A percentile compares a stretch with the other conserved stretches of the same genome.
These are phyloP conservation scores for Bryoerythrophyllum caledonicum DNA, from an alignment of 225 moss, liverwort and hornwort genomes.

Conservation along the genomic window DNA sequence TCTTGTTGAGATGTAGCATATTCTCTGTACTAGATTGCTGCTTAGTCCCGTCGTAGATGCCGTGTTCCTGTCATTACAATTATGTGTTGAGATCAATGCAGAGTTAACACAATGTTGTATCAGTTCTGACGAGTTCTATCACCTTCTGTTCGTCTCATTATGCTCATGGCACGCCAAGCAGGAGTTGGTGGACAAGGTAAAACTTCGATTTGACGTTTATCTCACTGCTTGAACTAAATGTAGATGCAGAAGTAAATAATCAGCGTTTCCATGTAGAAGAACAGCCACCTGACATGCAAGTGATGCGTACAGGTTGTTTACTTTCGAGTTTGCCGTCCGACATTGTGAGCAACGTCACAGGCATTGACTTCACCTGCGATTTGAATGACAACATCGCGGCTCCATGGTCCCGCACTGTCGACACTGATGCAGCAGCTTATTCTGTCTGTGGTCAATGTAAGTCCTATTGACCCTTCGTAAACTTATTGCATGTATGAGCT, in stretches of 20 bases:
- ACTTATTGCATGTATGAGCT: background rate
- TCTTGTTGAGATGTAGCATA: background rate
- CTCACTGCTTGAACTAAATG: background rate
- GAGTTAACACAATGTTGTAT: background rate
- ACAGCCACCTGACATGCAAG: constrained; percentile 16
- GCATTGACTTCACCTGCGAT: constrained; percentile 84
- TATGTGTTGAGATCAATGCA: constrained; percentile 4
- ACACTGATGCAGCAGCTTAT: constrained; percentile 26
- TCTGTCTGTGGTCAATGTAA: constrained; percentile 56
- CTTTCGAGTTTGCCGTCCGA: constrained; percentile 92
- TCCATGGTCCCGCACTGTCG: constrained; percentile 54
- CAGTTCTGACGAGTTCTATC: constrained; percentile 28
- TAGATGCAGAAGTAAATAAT: background rate
- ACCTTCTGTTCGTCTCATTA: constrained; percentile 18
- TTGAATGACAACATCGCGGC: constrained; percentile 90
- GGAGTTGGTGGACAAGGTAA: constrained; percentile 69
- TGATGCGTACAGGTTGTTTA: constrained; percentile 71
- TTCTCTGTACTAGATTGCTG: background rate
- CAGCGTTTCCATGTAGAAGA: background rate
- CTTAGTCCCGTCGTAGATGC: background rate
- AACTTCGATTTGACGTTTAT: constrained; percentile 9
- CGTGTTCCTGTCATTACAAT: background rate
- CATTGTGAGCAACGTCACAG: constrained; percentile 73
- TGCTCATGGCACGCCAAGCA: constrained; percentile 21
- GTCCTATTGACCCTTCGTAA: background rate